Evolutionary conservation across 129 eudicot species (phyloP), one percentile per base, ranked within the genome.

Genomic region (Helianthus tuberosus): DNA sequence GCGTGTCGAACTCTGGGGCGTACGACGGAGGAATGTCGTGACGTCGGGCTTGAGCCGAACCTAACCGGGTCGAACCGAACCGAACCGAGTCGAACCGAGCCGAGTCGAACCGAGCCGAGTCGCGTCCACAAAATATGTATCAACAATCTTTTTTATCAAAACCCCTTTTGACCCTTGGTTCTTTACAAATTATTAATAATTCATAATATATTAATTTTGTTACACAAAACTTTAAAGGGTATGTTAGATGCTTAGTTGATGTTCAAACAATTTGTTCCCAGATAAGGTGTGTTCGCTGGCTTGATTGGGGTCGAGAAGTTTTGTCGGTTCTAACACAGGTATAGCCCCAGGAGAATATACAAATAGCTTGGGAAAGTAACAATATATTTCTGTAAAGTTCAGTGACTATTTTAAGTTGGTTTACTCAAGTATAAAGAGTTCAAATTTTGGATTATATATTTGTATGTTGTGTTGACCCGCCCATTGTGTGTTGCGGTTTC

Each of bases 251-350:
- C 0, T 27, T 50, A 12, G 10, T 44, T 66, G 11, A 66, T 29
- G 3, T 68, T 25, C 14, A 6, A 47, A 59, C 74, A 32, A 29
- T 64, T 71, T 77, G 75, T 80, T 64, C 72, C 57, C 98, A 92
- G 98, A 85, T 81, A 92, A 92, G 83, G 89, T 91, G 72, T 91
- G 95, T 72, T 86, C 92, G 3, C 64, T 82, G 84, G 86, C 85
- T 35, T 89, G 83, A 84, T 64, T 62, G 83, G 87, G n/a, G 81
- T 76, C 0, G 77, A 78, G 65, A 52, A 39, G 23, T 88, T 72
- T 11, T 70, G 74, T 32, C 57, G 96, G 90, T 68, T 80, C 74
- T 54, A 91, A 61, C 60, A 51, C 50, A 65, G 96, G 92, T 32
- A 86, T 88, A 14, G 7, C 47, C 60, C 96, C 90, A 0, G 81